Evolutionary conservation across 177 flowering plant genomes (phyloP).

Genomic region (Telopea speciosissima): DNA sequence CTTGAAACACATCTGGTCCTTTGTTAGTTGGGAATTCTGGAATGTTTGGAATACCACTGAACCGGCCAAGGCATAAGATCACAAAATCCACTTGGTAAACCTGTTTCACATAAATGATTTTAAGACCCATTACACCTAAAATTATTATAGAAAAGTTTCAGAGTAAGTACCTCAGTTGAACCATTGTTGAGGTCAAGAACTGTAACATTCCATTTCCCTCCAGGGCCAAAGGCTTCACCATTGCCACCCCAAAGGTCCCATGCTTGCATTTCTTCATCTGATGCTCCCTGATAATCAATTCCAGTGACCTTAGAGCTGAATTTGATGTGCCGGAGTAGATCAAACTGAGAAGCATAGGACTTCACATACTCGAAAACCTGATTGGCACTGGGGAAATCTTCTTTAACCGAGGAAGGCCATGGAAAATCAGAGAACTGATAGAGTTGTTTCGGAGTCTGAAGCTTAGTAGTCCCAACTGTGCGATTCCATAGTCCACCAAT

Average conservation of each 20-base stretch:
- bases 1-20: neutral
- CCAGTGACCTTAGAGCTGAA: slow-evolving; percentile 45
- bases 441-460: slow-evolving; percentile 45
- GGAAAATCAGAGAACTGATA: slow-evolving; percentile 66
- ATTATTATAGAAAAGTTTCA: no score
- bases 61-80: neutral
- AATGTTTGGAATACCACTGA: neutral
- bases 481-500: slow-evolving; percentile 67
- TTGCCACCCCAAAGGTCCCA: slow-evolving; percentile 54
- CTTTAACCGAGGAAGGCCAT: slow-evolving; percentile 49
- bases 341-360: slow-evolving; percentile 54
- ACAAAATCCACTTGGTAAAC: neutral
- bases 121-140: no score
- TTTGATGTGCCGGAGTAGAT: slow-evolving; percentile 35
- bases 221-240: slow-evolving; percentile 38
- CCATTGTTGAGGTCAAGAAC: neutral
- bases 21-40: neutral
- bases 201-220: neutral
- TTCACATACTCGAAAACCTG: slow-evolving; percentile 43
- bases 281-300: slow-evolving; percentile 35
- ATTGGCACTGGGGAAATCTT: slow-evolving; percentile 33
- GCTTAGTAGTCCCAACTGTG: slow-evolving; percentile 37
- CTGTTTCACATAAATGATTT: neutral
- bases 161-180: neutral
- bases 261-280: slow-evolving; percentile 33